Conservation (phyloP, 116 monocot genomes). For the Cymodocea nodosa region DNA sequence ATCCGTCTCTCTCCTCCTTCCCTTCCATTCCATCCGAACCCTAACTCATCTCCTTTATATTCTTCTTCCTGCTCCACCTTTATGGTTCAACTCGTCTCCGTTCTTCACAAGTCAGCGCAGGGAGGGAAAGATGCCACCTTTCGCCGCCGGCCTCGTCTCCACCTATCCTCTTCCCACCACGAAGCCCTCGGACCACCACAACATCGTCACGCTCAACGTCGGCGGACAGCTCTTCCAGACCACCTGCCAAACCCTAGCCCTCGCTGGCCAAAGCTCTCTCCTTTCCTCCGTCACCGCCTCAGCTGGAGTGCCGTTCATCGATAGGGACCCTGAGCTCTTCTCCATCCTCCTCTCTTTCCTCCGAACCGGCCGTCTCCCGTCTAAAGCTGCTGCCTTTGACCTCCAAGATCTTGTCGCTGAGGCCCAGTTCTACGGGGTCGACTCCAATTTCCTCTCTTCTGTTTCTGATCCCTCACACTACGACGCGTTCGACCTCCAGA, state of each 20-base stretch:
- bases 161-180: not conserved
- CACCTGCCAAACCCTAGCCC: slow-evolving; percentile 55
- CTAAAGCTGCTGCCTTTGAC: slow-evolving; percentile 23
- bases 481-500: slow-evolving; percentile 36
- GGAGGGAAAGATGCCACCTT: slow-evolving; percentile 18
- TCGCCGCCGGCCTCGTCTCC: slow-evolving; percentile 2
- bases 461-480: slow-evolving; percentile 18
- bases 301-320: slow-evolving; percentile 32
- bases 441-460: slow-evolving; percentile 17
- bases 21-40: too few species aligned
- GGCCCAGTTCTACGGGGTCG: slow-evolving; percentile 48
- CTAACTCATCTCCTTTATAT: too few species aligned
- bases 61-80: too few species aligned
- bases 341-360: slow-evolving; percentile 64
- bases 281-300: slow-evolving; percentile 7
- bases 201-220: slow-evolving; percentile 67
- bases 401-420: slow-evolving; percentile 37
- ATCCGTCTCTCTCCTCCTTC: too few species aligned
- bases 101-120: too few species aligned
- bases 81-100: too few species aligned
- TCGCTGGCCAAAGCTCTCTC: slow-evolving; percentile 36
- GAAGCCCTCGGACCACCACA: not conserved
- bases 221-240: slow-evolving; percentile 93
- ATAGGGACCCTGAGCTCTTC: slow-evolving; percentile 74
- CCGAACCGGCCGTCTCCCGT: slow-evolving; percentile 40